Percentiles rank a stretch among this genome's conserved stretches.
Evolutionary conservation across 2,329 filamentous ascomycete genomes (phyloP).

Genomic region (Waltergamsia citrina): DNA sequence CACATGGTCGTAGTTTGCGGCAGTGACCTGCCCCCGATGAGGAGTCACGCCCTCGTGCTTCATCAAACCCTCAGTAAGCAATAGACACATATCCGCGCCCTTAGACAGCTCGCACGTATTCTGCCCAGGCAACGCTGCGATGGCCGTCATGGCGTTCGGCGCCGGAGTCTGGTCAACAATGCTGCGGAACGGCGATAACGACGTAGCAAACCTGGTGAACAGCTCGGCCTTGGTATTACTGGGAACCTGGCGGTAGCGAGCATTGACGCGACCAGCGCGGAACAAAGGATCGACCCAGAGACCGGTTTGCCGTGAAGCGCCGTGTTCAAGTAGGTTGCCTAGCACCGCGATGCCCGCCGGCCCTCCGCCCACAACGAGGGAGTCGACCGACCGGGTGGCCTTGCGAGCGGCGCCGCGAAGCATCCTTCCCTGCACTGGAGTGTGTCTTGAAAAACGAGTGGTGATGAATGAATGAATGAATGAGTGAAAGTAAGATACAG

Average conservation of each 20-base stretch:
- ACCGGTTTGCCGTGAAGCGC: conserved; percentile 26
- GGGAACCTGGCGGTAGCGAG: conserved; percentile 51
- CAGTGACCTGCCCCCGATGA: no score
- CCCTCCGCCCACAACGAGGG: conserved; percentile 11
- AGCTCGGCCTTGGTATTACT: conserved; percentile 52
- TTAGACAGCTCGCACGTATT: conserved; percentile 46
- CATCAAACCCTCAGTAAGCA: conserved; percentile 33
- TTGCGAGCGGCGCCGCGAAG: no score
- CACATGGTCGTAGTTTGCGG: no score
- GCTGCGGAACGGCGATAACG: conserved; percentile 38
- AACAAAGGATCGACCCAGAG: conserved; percentile 53
- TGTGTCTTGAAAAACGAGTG: neutral
- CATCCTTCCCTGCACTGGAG: conserved; percentile 1
- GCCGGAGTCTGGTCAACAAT: conserved; percentile 35
- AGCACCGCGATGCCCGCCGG: conserved; percentile 43
- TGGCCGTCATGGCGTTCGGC: conserved; percentile 43
- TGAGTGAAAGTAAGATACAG: no score
- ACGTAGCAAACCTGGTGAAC: conserved; percentile 47
- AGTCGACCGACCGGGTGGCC: no score
- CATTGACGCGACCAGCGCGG: conserved; percentile 39
- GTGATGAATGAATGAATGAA: no score
- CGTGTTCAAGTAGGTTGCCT: conserved; percentile 48
- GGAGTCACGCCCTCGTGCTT: no score
- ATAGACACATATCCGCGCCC: conserved; percentile 44
- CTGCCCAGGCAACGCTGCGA: conserved; percentile 43